phyloP scores from a whole-genome alignment of 352 stramenopile species.

The Globisporangium takayamanum region DNA sequence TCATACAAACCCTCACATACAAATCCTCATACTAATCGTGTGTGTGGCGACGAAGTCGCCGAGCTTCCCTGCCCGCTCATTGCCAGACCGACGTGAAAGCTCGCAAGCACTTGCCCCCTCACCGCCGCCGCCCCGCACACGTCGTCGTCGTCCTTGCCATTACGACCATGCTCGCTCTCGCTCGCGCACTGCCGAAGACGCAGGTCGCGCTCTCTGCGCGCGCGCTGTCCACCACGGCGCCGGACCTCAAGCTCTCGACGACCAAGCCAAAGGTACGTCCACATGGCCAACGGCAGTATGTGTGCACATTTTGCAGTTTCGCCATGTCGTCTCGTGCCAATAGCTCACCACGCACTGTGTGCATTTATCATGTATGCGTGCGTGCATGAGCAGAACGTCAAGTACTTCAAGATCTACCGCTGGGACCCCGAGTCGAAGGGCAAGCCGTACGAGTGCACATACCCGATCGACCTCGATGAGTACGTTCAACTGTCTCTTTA shows the following conservation, averaged over 20 bases:
- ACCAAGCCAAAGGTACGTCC: slow-evolving; percentile 65
- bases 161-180: slow-evolving; percentile 9
- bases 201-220: slow-evolving; percentile 35
- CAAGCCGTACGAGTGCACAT: slow-evolving; percentile 94
- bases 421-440: slow-evolving; percentile 95
- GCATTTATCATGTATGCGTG: not conserved
- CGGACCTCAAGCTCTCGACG: slow-evolving; percentile 71
- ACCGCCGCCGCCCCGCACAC: not conserved
- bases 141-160: not conserved
- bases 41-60: not conserved
- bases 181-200: slow-evolving; percentile 20
- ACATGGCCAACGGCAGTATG: no score
- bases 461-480: slow-evolving; percentile 97
- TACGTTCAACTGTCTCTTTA: slow-evolving; percentile 36
- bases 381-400: slow-evolving; percentile 78
- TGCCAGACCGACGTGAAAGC: slow-evolving; percentile 11
- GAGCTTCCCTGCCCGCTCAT: slow-evolving; percentile 1
- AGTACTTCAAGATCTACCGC: slow-evolving; percentile 99
- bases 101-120: not conserved
- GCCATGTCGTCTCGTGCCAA: not conserved
- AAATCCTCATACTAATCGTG: not conserved
- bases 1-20: no score
- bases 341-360: not conserved
- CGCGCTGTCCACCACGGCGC: slow-evolving; percentile 46
- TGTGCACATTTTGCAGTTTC: not conserved